Conservation (phyloP, 257 asterid genomes). For the Knoxia roxburghii region DNA sequence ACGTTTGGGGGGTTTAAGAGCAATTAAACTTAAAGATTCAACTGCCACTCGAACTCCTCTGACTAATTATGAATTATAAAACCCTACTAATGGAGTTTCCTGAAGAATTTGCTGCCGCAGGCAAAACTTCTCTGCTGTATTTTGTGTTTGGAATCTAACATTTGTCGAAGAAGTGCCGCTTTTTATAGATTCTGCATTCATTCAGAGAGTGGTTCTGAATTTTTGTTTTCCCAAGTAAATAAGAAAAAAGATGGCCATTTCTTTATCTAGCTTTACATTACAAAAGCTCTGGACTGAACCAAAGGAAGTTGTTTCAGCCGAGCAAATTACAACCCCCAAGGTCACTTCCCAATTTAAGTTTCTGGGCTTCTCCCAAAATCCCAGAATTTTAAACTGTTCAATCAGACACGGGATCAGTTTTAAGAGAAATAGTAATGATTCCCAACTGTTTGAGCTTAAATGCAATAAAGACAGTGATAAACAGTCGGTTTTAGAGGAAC, state of each 20-base stretch:
- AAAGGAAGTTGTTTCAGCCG: not conserved
- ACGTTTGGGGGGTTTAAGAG: not conserved
- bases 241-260: constrained; percentile 18
- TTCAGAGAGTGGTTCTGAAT: not conserved
- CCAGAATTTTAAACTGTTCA: constrained; percentile 10
- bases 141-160: not conserved
- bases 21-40: not conserved
- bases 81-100: not conserved
- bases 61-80: too few relatives aligned
- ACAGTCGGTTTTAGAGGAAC: constrained; percentile 26
- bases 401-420: not conserved
- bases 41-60: too few relatives aligned
- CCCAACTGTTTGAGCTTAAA: constrained; percentile 18
- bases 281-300: constrained; percentile 8
- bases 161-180: not conserved
- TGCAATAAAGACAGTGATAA: constrained; percentile 28
- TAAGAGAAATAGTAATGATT: not conserved
- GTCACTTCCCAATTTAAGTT: constrained; percentile 5
- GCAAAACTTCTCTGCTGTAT: not conserved
- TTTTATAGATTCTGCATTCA: constrained; percentile 3
- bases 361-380: not conserved
- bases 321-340: constrained; percentile 1
- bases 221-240: not conserved
- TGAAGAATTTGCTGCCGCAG: not conserved
- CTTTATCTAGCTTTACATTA: constrained; percentile 8